Conservation (phyloP, 2,329 filamentous ascomycete species). For the Talaromyces piceae region DNA sequence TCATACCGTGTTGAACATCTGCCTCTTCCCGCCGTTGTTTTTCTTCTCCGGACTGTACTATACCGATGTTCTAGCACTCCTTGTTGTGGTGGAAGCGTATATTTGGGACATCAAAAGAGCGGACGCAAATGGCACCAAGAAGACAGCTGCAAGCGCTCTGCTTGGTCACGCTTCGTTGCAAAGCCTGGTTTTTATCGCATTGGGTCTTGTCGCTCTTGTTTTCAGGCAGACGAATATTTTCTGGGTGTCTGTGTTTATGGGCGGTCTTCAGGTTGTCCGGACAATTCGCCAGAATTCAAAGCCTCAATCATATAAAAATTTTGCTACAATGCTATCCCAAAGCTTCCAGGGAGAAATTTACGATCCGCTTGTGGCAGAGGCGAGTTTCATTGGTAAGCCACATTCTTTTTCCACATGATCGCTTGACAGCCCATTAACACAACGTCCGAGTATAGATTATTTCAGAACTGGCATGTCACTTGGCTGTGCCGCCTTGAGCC, state of each 20-base stretch:
- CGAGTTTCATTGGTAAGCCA: conserved; percentile 42
- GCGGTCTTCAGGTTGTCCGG: conserved; percentile 37
- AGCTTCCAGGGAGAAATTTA: conserved; percentile 38
- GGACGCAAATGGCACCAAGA: conserved; percentile 11
- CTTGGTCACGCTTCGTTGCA: conserved; percentile 16
- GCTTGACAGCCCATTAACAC: too few relatives aligned
- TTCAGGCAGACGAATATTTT: conserved; percentile 97
- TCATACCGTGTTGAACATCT: conserved; percentile 62
- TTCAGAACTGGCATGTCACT: conserved; percentile 55
- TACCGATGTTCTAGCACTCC: conserved; percentile 78
- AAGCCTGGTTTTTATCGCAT: conserved; percentile 37
- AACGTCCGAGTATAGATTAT: conserved; percentile 39
- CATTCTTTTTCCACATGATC: not conserved
- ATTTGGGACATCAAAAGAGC: conserved; percentile 38
- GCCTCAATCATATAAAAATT: conserved; percentile 18
- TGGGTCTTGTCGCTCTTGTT: conserved; percentile 60
- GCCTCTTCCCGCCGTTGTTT: conserved; percentile 81
- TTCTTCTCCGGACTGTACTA: conserved; percentile 97
- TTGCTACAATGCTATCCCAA: conserved; percentile 23
- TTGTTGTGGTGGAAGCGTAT: conserved; percentile 66
- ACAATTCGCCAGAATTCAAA: conserved; percentile 24
- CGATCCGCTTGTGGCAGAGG: conserved; percentile 43
- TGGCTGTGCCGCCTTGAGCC: conserved; percentile 46
- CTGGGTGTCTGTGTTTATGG: conserved; percentile 61
- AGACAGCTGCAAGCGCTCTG: conserved; percentile 4